These are phyloP conservation scores for Pseudopyricularia cyperi DNA, from an alignment of 2,329 filamentous ascomycete species.

Conservation along the genomic window DNA sequence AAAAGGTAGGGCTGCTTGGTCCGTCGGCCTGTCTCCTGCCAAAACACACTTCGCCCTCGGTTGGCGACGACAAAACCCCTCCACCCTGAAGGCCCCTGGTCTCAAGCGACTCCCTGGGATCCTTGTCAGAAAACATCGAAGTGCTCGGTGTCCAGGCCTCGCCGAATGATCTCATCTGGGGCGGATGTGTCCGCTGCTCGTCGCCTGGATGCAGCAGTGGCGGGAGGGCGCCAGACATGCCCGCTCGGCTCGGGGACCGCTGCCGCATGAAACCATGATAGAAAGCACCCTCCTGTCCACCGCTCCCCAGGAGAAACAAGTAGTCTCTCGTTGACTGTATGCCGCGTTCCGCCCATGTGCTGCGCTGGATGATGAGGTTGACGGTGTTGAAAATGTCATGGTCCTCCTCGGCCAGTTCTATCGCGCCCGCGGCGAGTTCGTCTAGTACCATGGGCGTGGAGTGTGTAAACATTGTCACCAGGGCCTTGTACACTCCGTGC, in stretches of 20 bases:
- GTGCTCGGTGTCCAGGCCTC: slow-evolving; percentile 21
- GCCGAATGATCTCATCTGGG: slow-evolving; percentile 23
- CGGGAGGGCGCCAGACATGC: slow-evolving; percentile 15
- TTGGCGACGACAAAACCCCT: slow-evolving; percentile 17
- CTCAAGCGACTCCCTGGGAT: slow-evolving; percentile 11
- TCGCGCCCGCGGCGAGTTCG: slow-evolving; percentile 15
- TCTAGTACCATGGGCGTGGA: slow-evolving; percentile 32
- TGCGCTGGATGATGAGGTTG: slow-evolving; percentile 30
- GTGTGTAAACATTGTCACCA: slow-evolving; percentile 34
- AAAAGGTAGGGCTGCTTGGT: slow-evolving; percentile 29
- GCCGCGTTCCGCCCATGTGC: slow-evolving; percentile 31
- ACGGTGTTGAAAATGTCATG: slow-evolving; percentile 27
- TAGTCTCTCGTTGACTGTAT: slow-evolving; percentile 36
- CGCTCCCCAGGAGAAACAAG: slow-evolving; percentile 32
- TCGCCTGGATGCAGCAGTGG: slow-evolving; percentile 15
- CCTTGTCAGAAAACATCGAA: slow-evolving; percentile 12
- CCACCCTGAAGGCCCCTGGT: slow-evolving; percentile 13
- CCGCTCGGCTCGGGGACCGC: slow-evolving; percentile 18
- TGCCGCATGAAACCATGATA: slow-evolving; percentile 29
- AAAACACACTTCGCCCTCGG: slow-evolving; percentile 13
- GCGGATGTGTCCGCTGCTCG: slow-evolving; percentile 22
- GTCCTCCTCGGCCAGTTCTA: slow-evolving; percentile 30
- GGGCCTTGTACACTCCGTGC: slow-evolving; percentile 35
- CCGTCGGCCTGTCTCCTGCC: slow-evolving; percentile 29
- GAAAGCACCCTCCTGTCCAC: slow-evolving; percentile 21